These are phyloP conservation scores for Leccinum subgranulosum DNA, from an alignment of 768 basidiomycete genomes.

Conservation along the genomic window DNA sequence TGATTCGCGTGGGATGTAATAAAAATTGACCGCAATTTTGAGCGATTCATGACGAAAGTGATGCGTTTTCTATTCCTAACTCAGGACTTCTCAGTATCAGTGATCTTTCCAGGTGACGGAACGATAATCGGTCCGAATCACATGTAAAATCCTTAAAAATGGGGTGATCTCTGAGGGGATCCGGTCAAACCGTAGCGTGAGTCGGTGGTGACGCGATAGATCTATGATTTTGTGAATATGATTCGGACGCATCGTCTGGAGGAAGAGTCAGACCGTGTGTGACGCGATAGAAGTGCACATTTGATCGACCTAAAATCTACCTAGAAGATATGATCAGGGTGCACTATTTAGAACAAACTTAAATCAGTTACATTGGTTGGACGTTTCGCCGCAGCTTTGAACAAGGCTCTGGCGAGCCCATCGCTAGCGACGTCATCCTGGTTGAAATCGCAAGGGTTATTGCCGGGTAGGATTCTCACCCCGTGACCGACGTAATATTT, in stretches of 20 bases:
- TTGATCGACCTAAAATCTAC: too few species aligned
- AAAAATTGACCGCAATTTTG: neutral
- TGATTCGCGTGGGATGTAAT: neutral
- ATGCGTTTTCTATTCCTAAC: neutral
- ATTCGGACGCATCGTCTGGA: too few species aligned
- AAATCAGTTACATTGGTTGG: too few species aligned
- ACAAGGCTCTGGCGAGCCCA: too few species aligned
- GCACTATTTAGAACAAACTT: too few species aligned
- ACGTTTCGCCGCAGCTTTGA: too few species aligned
- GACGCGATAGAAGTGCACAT: too few species aligned
- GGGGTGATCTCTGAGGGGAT: neutral
- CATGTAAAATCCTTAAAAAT: neutral
- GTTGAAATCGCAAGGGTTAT: too few species aligned
- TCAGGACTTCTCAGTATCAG: neutral
- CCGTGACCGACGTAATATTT: neutral
- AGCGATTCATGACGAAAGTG: neutral
- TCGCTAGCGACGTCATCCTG: too few species aligned
- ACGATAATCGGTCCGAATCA: neutral
- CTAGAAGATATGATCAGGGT: too few species aligned
- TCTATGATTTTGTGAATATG: too few species aligned
- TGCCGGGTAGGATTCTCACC: neutral
- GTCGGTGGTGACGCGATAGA: neutral
- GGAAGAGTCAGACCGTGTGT: too few species aligned
- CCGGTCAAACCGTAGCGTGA: neutral
- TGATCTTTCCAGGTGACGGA: neutral